phyloP scores from a whole-genome alignment of 306 rosid genomes.

The Glycyrrhiza uralensis region DNA sequence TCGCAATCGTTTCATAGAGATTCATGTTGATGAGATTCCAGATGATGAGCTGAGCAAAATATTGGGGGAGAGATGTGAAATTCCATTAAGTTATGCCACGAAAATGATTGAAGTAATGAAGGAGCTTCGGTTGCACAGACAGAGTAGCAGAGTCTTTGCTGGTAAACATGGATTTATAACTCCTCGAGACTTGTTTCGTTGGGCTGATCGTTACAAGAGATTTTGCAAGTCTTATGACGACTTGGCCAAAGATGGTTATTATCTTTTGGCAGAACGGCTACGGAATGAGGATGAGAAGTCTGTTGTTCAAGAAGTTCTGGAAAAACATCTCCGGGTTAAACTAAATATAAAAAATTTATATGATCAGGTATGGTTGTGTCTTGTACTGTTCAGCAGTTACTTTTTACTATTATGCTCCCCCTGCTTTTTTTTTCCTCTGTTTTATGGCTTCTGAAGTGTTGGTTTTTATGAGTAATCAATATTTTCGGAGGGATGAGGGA shows the following conservation, averaged over 20 bases:
- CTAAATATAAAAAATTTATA: constrained; percentile 44
- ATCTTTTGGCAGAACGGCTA: constrained; percentile 90
- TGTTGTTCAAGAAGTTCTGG: constrained; percentile 60
- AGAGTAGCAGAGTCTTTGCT: constrained; percentile 73
- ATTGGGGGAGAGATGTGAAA: constrained; percentile 54
- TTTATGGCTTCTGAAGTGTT: background rate
- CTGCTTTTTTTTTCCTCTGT: background rate
- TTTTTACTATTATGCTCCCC: background rate
- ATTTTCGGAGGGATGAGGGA: background rate
- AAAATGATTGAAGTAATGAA: constrained; percentile 91
- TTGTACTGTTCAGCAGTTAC: background rate
- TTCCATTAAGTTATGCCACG: constrained; percentile 58
- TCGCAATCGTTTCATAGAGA: constrained; percentile 89
- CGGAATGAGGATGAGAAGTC: constrained; percentile 65
- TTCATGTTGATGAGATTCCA: constrained; percentile 91
- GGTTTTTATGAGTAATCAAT: constrained; percentile 1
- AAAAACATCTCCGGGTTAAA: constrained; percentile 50
- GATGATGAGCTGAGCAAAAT: constrained; percentile 75
- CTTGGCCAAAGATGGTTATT: constrained; percentile 90
- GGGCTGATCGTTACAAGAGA: constrained; percentile 80
- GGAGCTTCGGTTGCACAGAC: constrained; percentile 72
- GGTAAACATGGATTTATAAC: constrained; percentile 97
- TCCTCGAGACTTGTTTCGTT: constrained; percentile 89
- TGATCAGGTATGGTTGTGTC: constrained; percentile 48
- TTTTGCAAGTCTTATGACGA: constrained; percentile 64